A percentile compares a stretch with the other conserved stretches of the same genome.
phyloP scores from a whole-genome alignment of 2,329 filamentous ascomycete species.

The Sphaerulina musiva region DNA sequence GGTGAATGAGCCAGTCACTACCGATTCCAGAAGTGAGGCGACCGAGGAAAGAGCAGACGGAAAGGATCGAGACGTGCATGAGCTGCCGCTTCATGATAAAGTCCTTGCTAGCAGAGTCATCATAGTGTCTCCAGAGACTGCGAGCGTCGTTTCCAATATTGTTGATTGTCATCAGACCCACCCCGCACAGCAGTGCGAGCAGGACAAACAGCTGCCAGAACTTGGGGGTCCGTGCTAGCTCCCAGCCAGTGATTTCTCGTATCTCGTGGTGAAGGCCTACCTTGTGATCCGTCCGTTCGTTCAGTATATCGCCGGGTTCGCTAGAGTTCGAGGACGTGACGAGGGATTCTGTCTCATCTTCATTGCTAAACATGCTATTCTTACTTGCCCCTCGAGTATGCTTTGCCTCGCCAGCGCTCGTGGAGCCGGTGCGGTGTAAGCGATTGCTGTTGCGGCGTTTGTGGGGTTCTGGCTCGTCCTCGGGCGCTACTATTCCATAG shows the following conservation, averaged over 20 bases:
- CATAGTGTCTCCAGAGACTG: constrained; percentile 81
- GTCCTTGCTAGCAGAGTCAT: constrained; percentile 62
- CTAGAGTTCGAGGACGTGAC: constrained; percentile 55
- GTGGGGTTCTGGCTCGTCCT: constrained; percentile 25
- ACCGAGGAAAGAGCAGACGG: constrained; percentile 76
- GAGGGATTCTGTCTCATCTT: constrained; percentile 74
- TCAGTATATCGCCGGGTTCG: constrained; percentile 46
- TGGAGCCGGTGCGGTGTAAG: constrained; percentile 14
- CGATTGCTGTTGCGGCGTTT: constrained; percentile 19
- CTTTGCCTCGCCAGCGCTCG: constrained; percentile 1
- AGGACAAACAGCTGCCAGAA: constrained; percentile 90
- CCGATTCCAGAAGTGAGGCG: constrained; percentile 72
- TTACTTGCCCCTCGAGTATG: constrained; percentile 12
- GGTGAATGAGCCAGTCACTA: constrained; percentile 82
- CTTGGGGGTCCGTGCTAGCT: constrained; percentile 62
- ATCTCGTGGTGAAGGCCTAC: constrained; percentile 50
- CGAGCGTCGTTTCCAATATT: constrained; percentile 87
- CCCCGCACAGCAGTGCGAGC: constrained; percentile 84
- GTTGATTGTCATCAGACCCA: constrained; percentile 98
- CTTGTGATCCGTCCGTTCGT: constrained; percentile 38
- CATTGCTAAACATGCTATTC: constrained; percentile 32
- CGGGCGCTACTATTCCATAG: constrained; percentile 52
- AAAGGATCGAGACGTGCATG: constrained; percentile 91
- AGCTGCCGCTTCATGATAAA: constrained; percentile 78
- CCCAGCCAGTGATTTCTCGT: constrained; percentile 83